Conservation (phyloP, 495 filamentous ascomycete species). For the Neohortaea acidophila region DNA sequence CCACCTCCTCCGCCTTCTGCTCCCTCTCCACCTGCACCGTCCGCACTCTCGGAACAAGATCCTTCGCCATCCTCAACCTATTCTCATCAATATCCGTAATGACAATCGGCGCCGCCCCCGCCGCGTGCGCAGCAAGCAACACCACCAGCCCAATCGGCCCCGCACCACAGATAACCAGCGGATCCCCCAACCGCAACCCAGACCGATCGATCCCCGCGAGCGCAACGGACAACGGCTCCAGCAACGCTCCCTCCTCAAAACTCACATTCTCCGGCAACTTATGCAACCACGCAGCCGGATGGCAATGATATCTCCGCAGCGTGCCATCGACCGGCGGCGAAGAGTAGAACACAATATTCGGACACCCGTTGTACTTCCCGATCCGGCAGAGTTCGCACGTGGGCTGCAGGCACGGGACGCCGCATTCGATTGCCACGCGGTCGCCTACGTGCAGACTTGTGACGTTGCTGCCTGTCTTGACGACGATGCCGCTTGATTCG, state of each 20-base stretch:
- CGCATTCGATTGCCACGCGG: constrained; percentile 17
- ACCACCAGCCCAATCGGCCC: constrained; percentile 21
- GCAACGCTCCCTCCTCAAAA: constrained; percentile 20
- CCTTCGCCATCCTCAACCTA: constrained; percentile 16
- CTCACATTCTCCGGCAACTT: constrained; percentile 16
- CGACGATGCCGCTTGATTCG: constrained; percentile 15
- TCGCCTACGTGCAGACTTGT: constrained; percentile 14
- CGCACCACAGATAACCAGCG: constrained; percentile 18
- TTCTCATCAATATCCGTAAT: constrained; percentile 20
- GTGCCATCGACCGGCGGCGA: constrained; percentile 17
- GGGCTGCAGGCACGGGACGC: constrained; percentile 17
- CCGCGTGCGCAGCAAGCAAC: constrained; percentile 16
- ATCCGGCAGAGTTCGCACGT: constrained; percentile 17
- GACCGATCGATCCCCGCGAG: constrained; percentile 20
- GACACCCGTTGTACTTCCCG: constrained; percentile 19
- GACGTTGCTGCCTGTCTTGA: constrained; percentile 14
- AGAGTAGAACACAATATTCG: constrained; percentile 15
- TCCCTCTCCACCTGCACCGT: constrained; percentile 9
- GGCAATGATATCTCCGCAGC: constrained; percentile 17
- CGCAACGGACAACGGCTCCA: constrained; percentile 20
- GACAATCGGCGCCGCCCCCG: constrained; percentile 17
- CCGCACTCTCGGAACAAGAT: constrained; percentile 14
- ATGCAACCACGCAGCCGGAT: constrained; percentile 17
- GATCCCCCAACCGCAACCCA: constrained; percentile 14
- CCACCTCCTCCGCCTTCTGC: constrained; percentile 8